Base-by-base conservation (phyloP, 306 rosid genomes). In the Albizia julibrissin region DNA sequence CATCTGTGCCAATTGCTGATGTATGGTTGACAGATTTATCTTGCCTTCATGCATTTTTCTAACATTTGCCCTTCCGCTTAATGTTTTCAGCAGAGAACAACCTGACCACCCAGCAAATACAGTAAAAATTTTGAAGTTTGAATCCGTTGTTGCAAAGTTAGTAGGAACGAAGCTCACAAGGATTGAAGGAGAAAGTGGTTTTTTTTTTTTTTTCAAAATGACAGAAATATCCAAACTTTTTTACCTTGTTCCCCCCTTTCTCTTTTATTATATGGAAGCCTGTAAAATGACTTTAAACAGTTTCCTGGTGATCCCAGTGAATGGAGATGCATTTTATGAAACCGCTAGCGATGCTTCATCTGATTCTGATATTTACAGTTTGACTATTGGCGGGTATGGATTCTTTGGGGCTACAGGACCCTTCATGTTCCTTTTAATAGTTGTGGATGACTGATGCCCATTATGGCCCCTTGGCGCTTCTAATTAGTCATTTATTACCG, bases 251-350 rank as follows among this genome's bases (percentile, higher is more conserved):
- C 22, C 27, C 22, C 74, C 58, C 22, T 18, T 58, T 33, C 44
- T 13, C 37, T 79, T 70, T 16, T 72, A 40, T 59, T 7, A 74
- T 67, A 58, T 33, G n/a, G 39, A 81, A 76, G 65, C 62, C n/a
- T 26, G 26, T 76, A 62, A 75, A 34, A 37, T 74, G 68, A 74
- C 68, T 50, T 1, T 24, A 70, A 70, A 31, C 62, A 82, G 37
- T 62, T 62, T 56, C 29, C 33, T 54, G 73, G 75, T 49, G 76
- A 44, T 44, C 71, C 80, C n/a, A 31, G 40, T 29, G 42, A 64
- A 64, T 29, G 69, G 29, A 64, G 37, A 82, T 61, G 79, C 68
- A 82, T 12, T 76, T 79, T 42, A 80, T 65, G 84, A 56, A 80
- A 50, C 56, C 46, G 43, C 67, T n/a, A 34, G 22, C 31, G 77